These are phyloP conservation scores for Kluyveromyces wickerhamii DNA, from an alignment of 805 yeast species.

Conservation along the genomic window DNA sequence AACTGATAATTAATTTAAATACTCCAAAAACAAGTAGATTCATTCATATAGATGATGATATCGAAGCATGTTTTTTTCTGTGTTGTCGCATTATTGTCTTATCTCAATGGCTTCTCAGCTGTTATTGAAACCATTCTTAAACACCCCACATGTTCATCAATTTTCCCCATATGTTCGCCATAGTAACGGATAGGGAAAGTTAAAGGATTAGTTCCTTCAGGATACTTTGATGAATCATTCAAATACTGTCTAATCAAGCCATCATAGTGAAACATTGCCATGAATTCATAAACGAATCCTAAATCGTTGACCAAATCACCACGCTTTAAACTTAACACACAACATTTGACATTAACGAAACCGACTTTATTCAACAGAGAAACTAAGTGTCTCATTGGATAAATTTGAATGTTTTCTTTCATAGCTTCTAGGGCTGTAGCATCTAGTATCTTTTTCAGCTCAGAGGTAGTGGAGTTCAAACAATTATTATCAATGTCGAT, in stretches of 20 bases:
- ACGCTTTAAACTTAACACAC: conserved; percentile 19
- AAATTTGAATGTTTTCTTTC: conserved; percentile 20
- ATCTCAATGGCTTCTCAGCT: conserved; percentile 22
- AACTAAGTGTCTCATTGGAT: conserved; percentile 22
- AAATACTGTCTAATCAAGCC: conserved; percentile 13
- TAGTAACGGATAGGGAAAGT: conserved; percentile 20
- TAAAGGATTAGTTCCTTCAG: conserved; percentile 16
- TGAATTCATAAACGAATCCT: conserved; percentile 25
- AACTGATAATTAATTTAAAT: no score
- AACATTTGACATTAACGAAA: conserved; percentile 21
- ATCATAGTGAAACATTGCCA: conserved; percentile 16
- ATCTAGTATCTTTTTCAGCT: conserved; percentile 19
- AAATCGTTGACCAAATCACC: conserved; percentile 25
- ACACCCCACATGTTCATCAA: conserved; percentile 23
- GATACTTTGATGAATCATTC: conserved; percentile 11
- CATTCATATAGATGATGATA: no score
- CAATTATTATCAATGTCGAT: conserved; percentile 12
- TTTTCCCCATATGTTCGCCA: conserved; percentile 22
- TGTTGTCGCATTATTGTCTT: no score
- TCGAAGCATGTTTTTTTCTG: no score
- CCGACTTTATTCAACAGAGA: conserved; percentile 23
- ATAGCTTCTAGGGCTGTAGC: conserved; percentile 21
- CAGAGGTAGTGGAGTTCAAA: conserved; percentile 14
- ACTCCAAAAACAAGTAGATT: no score
- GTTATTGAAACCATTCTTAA: conserved; percentile 19